Evolutionary conservation across 805 yeast genomes (phyloP), one percentile per base, ranked within the genome.

Genomic region (Hanseniaspora guilliermondii): DNA sequence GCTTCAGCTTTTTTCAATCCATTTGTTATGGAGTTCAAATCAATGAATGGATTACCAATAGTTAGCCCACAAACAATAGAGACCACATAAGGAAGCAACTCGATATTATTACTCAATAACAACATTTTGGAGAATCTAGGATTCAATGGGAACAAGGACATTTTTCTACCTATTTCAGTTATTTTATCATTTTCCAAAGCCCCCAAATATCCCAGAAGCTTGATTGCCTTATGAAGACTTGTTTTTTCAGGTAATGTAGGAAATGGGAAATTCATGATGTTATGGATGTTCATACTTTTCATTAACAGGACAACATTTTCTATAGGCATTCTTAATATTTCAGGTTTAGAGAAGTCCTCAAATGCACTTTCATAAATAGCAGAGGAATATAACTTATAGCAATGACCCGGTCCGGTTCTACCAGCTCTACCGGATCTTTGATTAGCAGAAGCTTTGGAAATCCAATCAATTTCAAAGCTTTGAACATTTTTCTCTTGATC

Each of bases 401-500:
- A 87, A 64, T 93, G 97, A 56, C 99, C 99, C 0, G 98, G 97
- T 0, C 97, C 98, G 0, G 96, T 89, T 76, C 97, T 83, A 65
- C 97, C 97, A 49, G 97, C 97, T 73, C 97, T 82, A 64, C 97
- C 97, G 19, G 94, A 71, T 71, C 99, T 77, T 72, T 93, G 99
- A 60, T 80, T 93, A 0, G 97, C 91, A 56, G 95, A 84, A 1
- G 99, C 99, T 62, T 93, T 88, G 47, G 95, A 84, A 4, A 89
- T 74, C 97, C 97, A 93, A 54, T 79, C 84, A 49, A 93, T 76
- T 63, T 86, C 93, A 68, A 85, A 94, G 57, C 94, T 85, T 68
- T 91, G 97, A 35, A 93, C 95, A 3, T 95, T 95, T 12, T 87
- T 85, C 32, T 79, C 81, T 59, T 84, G 85, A 59, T 89, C 84